Evolutionary conservation across 176 grass and related monocot genomes (phyloP).

Genomic region (Pontederia crassipes): DNA sequence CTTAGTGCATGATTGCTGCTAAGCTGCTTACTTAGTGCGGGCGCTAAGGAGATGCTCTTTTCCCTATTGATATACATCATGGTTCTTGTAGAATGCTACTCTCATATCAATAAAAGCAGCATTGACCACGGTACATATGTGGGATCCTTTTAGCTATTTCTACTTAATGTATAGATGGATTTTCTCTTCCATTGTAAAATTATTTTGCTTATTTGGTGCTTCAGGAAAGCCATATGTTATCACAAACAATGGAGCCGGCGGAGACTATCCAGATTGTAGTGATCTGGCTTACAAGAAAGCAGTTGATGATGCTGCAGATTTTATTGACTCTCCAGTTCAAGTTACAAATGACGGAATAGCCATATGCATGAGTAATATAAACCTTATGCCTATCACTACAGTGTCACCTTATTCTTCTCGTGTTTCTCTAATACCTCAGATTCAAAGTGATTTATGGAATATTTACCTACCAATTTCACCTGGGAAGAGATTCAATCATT

Average conservation of each 20-base stretch:
- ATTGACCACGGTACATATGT: conserved; percentile 43
- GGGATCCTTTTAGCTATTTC: background rate
- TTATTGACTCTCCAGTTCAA: too few relatives aligned
- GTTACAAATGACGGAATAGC: conserved; percentile 61
- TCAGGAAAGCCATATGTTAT: conserved; percentile 73
- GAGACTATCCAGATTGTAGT: conserved; percentile 4
- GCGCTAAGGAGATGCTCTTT: too few relatives aligned
- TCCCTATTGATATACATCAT: background rate
- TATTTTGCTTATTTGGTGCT: background rate
- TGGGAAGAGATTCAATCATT: conserved; percentile 53
- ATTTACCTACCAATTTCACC: conserved; percentile 85
- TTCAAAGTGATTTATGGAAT: conserved; percentile 47
- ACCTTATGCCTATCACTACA: conserved; percentile 65
- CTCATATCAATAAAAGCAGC: conserved; percentile 64
- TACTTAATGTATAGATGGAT: conserved; percentile 1
- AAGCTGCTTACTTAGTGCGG: too few relatives aligned
- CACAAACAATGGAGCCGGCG: conserved; percentile 87
- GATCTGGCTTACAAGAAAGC: too few relatives aligned
- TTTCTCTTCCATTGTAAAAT: background rate
- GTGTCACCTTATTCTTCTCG: conserved; percentile 39
- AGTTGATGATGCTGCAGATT: too few relatives aligned
- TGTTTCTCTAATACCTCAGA: conserved; percentile 34
- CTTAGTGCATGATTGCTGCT: too few relatives aligned
- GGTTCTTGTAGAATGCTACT: conserved; percentile 58
- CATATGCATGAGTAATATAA: conserved; percentile 64